phyloP scores from a whole-genome alignment of 305 asterid species.

The Fraxinus nigra region DNA sequence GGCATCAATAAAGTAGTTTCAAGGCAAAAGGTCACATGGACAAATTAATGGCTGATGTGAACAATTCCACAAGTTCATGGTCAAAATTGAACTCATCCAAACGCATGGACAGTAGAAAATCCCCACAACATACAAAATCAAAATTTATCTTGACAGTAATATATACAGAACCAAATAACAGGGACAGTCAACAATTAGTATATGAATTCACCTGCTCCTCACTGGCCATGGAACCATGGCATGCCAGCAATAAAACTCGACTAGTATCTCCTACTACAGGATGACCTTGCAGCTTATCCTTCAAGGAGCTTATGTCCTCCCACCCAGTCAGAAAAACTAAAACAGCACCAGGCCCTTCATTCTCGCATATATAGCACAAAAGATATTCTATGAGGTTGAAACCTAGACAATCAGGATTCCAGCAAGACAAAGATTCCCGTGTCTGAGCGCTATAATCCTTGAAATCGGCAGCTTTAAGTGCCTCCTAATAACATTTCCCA shows the following conservation, averaged over 20 bases:
- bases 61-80: neutral
- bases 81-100: slow-evolving; percentile 9
- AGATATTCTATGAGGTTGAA: slow-evolving; percentile 80
- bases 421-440: slow-evolving; percentile 72
- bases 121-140: slow-evolving; percentile 1
- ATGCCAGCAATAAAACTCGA: slow-evolving; percentile 71
- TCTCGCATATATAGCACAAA: slow-evolving; percentile 65
- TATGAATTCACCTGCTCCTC: slow-evolving; percentile 71
- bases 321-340: slow-evolving; percentile 94
- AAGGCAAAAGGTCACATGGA: neutral
- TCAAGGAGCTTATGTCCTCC: slow-evolving; percentile 86
- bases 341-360: slow-evolving; percentile 77
- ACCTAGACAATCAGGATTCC: slow-evolving; percentile 91
- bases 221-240: slow-evolving; percentile 96
- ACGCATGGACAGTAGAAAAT: slow-evolving; percentile 9
- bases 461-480: slow-evolving; percentile 67
- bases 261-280: slow-evolving; percentile 69
- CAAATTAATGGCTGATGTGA: neutral
- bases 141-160: neutral
- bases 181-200: slow-evolving; percentile 23
- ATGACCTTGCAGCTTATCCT: slow-evolving; percentile 79
- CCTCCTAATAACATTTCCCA: slow-evolving; percentile 51
- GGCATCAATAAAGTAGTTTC: neutral
- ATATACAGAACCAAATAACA: neutral
- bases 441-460: slow-evolving; percentile 56